These are phyloP conservation scores for Plicaturopsis crispa DNA, from an alignment of 768 basidiomycete genomes.

Conservation along the genomic window DNA sequence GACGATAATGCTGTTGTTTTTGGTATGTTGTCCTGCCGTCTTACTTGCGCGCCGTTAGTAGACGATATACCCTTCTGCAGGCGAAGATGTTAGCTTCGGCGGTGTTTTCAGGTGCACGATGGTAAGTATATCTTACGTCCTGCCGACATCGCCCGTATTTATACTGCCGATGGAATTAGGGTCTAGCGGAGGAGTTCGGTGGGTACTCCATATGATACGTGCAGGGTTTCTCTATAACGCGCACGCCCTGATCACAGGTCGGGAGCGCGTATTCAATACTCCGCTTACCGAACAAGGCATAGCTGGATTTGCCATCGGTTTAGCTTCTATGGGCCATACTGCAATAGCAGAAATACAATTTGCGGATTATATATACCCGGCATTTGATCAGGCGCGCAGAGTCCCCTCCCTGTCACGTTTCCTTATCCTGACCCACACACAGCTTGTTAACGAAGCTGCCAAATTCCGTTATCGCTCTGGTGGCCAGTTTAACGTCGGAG, in stretches of 20 bases:
- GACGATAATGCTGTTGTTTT: constrained; percentile 88
- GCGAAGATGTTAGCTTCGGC: constrained; percentile 84
- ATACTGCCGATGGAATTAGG: constrained; percentile 38
- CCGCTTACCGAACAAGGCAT: constrained; percentile 92
- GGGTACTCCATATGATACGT: constrained; percentile 13
- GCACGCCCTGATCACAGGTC: constrained; percentile 40
- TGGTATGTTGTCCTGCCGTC: constrained; percentile 27
- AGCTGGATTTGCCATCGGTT: constrained; percentile 88
- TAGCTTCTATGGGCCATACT: constrained; percentile 89
- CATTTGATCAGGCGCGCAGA: constrained; percentile 76
- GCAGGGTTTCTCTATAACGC: constrained; percentile 2
- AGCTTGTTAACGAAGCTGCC: constrained; percentile 94
- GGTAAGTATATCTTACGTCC: constrained; percentile 37
- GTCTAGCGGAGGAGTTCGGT: constrained; percentile 92
- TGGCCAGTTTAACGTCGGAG: constrained; percentile 75
- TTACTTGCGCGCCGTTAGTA: constrained; percentile 3
- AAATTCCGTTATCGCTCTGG: constrained; percentile 90
- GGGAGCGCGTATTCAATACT: constrained; percentile 93
- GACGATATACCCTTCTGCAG: too few species aligned
- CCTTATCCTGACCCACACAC: background rate
- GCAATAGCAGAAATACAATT: constrained; percentile 94
- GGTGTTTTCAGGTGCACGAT: constrained; percentile 93
- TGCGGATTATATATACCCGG: constrained; percentile 87
- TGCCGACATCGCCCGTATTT: too few species aligned
- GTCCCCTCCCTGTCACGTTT: constrained; percentile 1